A percentile compares a stretch with the other conserved stretches of the same genome.
These are phyloP conservation scores for Haplosporangium sp. DNA, from an alignment of 371 early-diverging fungal genomes.

Conservation along the genomic window DNA sequence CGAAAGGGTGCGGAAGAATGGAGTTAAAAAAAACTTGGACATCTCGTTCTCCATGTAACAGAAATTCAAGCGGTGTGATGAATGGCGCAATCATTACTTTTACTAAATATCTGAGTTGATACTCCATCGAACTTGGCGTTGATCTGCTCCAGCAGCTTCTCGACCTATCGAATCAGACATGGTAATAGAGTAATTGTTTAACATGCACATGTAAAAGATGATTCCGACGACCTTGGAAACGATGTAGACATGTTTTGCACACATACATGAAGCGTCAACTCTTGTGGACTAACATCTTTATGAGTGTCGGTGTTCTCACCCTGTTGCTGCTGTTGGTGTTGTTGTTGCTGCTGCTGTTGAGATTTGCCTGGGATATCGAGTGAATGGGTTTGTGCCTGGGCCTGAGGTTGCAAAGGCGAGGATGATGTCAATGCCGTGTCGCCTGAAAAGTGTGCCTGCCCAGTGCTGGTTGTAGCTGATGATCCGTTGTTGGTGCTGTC, in stretches of 20 bases:
- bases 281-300: conserved; percentile 41
- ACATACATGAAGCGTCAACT: conserved; percentile 44
- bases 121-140: conserved; percentile 49
- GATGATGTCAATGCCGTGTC: conserved; percentile 7
- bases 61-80: too few relatives aligned
- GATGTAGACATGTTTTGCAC: too few relatives aligned
- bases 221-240: too few relatives aligned
- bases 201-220: too few relatives aligned
- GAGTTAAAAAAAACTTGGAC: too few relatives aligned
- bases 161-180: conserved; percentile 33
- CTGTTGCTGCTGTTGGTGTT: conserved; percentile 9
- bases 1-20: too few relatives aligned
- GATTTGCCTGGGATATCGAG: conserved; percentile 38
- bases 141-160: conserved; percentile 45
- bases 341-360: conserved; percentile 11
- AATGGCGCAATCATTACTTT: too few relatives aligned
- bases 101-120: conserved; percentile 36
- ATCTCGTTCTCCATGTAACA: too few relatives aligned
- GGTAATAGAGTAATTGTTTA: too few relatives aligned
- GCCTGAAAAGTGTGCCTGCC: not conserved
- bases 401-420: conserved; percentile 25
- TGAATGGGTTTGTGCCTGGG: conserved; percentile 46
- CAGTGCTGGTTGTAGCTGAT: conserved; percentile 3
- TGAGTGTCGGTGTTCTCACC: conserved; percentile 19
- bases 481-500: conserved; percentile 12